Evolutionary conservation across 805 yeast genomes (phyloP).

Genomic region (Isabelozyma pseudorhagii): DNA sequence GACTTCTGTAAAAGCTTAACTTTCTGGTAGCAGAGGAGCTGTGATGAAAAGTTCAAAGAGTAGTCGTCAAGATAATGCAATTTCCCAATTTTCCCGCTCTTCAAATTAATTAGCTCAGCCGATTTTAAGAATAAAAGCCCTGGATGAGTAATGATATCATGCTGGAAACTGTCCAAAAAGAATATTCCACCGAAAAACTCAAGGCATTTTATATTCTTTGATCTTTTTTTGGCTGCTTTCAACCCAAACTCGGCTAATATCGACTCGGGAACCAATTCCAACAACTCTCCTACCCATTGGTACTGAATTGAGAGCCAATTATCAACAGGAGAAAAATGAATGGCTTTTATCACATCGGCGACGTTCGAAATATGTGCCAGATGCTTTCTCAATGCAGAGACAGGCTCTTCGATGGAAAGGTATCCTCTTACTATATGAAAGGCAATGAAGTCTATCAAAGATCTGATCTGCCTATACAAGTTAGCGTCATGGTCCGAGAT

Average conservation of each 20-base stretch:
- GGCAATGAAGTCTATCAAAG: conserved; percentile 56
- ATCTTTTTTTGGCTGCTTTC: conserved; percentile 10
- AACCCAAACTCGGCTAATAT: conserved; percentile 12
- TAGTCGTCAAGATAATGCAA: conserved; percentile 17
- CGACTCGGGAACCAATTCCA: conserved; percentile 47
- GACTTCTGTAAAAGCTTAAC: conserved; percentile 35
- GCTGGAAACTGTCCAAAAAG: conserved; percentile 16
- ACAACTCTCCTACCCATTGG: conserved; percentile 60
- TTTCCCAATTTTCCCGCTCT: background rate
- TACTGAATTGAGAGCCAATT: conserved; percentile 65
- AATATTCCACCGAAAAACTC: conserved; percentile 33
- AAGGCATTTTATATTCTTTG: conserved; percentile 7
- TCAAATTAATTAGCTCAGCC: conserved; percentile 3
- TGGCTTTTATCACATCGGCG: conserved; percentile 25
- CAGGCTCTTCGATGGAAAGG: conserved; percentile 56
- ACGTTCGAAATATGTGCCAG: conserved; percentile 59
- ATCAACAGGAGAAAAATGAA: conserved; percentile 8
- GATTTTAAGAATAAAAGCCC: conserved; percentile 25
- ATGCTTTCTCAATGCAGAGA: conserved; percentile 62
- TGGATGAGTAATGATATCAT: conserved; percentile 26
- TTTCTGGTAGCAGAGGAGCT: conserved; percentile 18
- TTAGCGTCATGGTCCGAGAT: conserved; percentile 26
- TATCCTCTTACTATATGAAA: conserved; percentile 62
- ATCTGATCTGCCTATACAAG: conserved; percentile 34
- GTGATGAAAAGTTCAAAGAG: background rate